Conservation (phyloP, 1,139 yeast species). For the Lodderomyces pseudojiufengensis region DNA sequence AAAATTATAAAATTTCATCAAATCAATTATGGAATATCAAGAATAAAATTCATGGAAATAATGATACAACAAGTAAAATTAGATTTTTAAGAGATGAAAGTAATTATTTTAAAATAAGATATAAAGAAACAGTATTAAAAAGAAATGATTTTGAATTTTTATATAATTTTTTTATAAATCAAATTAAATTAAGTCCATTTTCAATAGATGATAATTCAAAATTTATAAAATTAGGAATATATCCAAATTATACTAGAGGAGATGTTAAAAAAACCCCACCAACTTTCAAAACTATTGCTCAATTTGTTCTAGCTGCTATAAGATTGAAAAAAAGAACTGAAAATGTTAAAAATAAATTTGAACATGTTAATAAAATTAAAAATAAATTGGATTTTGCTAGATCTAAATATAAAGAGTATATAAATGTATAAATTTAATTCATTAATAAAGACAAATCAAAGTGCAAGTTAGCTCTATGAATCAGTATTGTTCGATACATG, state of each 20-base stretch:
- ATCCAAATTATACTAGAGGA: conserved; percentile 35
- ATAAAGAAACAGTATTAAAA: conserved; percentile 34
- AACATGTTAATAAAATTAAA: conserved; percentile 2
- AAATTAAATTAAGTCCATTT: conserved; percentile 43
- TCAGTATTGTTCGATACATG: too few relatives aligned
- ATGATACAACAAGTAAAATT: conserved; percentile 4
- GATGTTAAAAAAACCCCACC: conserved; percentile 15
- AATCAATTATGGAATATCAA: conserved; percentile 6
- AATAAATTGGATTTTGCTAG: conserved; percentile 7
- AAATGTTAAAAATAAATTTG: conserved; percentile 9
- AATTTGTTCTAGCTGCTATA: conserved; percentile 55
- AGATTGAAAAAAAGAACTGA: conserved; percentile 42
- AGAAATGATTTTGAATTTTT: conserved; percentile 50
- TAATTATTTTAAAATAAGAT: conserved; percentile 35
- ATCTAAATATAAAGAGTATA: conserved; percentile 1
- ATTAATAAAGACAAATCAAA: too few relatives aligned
- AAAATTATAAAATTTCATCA: conserved; percentile 9
- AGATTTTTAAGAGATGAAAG: conserved; percentile 21
- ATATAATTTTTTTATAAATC: conserved; percentile 45
- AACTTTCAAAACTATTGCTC: conserved; percentile 39
- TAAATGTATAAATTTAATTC: too few relatives aligned
- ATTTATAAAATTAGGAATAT: conserved; percentile 46
- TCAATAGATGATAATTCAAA: conserved; percentile 37
- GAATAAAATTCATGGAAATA: conserved; percentile 1
- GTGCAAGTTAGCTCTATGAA: too few relatives aligned